Evolutionary conservation across 2,329 filamentous ascomycete species (phyloP).

Genomic region (Fusarium sacchari): DNA sequence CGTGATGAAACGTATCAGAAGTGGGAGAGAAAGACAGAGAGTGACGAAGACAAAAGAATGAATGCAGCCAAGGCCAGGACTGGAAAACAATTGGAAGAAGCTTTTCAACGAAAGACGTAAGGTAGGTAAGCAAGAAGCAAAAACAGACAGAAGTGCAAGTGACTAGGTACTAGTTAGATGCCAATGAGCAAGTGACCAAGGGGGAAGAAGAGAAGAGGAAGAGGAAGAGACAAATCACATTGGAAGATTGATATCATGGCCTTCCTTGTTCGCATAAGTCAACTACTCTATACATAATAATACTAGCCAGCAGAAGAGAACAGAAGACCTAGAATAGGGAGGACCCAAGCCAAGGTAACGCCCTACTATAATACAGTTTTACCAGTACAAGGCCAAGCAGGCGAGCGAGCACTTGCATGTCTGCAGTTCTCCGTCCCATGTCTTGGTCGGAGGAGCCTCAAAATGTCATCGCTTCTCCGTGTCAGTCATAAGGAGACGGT

Average conservation of each 20-base stretch:
- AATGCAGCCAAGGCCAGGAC: slow-evolving; percentile 36
- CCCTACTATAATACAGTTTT: background rate
- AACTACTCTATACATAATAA: background rate
- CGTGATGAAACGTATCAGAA: background rate
- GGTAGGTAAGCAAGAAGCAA: slow-evolving; percentile 29
- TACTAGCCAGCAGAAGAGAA: background rate
- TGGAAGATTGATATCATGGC: slow-evolving; percentile 26
- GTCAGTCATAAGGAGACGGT: slow-evolving; percentile 8
- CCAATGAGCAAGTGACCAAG: background rate
- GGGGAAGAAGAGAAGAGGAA: background rate
- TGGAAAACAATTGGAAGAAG: slow-evolving; percentile 20
- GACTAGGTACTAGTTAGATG: background rate
- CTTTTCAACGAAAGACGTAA: slow-evolving; percentile 19
- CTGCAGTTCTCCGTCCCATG: slow-evolving; percentile 32
- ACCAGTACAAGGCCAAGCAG: background rate
- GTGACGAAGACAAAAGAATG: slow-evolving; percentile 23
- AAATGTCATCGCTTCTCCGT: slow-evolving; percentile 21
- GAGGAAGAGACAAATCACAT: slow-evolving; percentile 25
- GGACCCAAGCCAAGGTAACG: background rate
- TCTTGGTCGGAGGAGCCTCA: slow-evolving; percentile 34
- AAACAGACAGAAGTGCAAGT: slow-evolving; percentile 13
- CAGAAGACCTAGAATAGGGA: background rate
- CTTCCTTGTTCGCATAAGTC: slow-evolving; percentile 33
- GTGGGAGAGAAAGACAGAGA: slow-evolving; percentile 5
- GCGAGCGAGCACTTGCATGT: slow-evolving; percentile 15